Percentiles rank a stretch among this genome's conserved stretches.
Evolutionary conservation across 1,284 basidiomycete genomes (phyloP).

Genomic region (Moniliella sp.): DNA sequence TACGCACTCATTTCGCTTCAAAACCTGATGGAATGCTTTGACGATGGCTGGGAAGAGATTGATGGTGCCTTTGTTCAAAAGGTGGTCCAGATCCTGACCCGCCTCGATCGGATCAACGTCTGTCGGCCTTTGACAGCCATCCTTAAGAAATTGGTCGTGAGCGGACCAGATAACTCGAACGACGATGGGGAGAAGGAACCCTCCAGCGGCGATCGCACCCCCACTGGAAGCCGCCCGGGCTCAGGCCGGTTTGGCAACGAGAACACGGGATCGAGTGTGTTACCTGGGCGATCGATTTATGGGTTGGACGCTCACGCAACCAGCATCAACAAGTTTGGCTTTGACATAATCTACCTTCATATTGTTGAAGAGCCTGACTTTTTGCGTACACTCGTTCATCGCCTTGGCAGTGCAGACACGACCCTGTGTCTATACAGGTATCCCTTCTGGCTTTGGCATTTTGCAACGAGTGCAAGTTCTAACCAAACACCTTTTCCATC

Average conservation of each 20-base stretch:
- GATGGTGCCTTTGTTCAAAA: conserved; percentile 51
- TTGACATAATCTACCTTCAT: conserved; percentile 21
- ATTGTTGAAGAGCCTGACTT: conserved; percentile 19
- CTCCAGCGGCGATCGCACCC: conserved; percentile 4
- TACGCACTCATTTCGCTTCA: conserved; percentile 65
- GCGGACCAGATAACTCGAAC: conserved; percentile 11
- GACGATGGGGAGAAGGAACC: conserved; percentile 6
- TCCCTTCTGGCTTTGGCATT: conserved; percentile 9
- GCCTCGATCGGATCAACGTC: conserved; percentile 47
- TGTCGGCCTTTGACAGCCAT: conserved; percentile 89
- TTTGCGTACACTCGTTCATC: conserved; percentile 19
- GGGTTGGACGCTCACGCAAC: neutral
- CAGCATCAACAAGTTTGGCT: conserved; percentile 16
- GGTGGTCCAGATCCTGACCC: conserved; percentile 14
- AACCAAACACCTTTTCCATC: neutral
- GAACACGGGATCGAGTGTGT: neutral
- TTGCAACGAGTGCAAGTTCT: neutral
- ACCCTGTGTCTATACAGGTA: conserved; percentile 19
- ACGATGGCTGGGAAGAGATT: conserved; percentile 47
- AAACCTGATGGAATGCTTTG: conserved; percentile 40
- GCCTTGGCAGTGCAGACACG: conserved; percentile 27
- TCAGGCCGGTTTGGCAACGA: neutral
- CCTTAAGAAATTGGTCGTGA: conserved; percentile 53
- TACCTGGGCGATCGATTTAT: too few species aligned
- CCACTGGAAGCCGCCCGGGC: too few species aligned